Evolutionary conservation across 139 green algal genomes (phyloP), one percentile per base, ranked within the genome.

Genomic region (Trebouxia sp.): DNA sequence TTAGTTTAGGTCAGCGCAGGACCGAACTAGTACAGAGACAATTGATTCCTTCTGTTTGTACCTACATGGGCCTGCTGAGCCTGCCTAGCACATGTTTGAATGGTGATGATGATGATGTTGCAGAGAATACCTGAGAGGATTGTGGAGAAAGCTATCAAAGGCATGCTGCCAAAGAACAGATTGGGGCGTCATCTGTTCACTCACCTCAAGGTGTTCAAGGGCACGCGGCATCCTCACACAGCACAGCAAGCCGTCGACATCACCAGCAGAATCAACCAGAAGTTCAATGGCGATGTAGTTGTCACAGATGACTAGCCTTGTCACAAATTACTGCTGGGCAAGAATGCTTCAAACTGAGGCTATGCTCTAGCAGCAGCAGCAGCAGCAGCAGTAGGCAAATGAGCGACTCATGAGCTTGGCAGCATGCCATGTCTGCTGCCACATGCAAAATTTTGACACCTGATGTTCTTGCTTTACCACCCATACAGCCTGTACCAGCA

Each of bases 181-280:
- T 85, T 99, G 30, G 97, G 96, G 26, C 86, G 87, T 32, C 58
- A 89, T 58, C 92, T 98, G 51, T 93, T 93, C 81, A 90, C 87
- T 66, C 95, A 99, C 89, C 89, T 99, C 30, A 99, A 99, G 94
- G 92, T 96, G 53, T 98, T 92, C 91, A 93, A 93, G 85, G 97
- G 96, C 30, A 9, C 88, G 17, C 82, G 83, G 15, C 97, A 99
- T 90, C 94, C 95, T 1, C 97, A 99, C 86, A 85, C 86, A 38
- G 97, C 97, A 41, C 97, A 99, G 90, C 85, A 94, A 84, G 94
- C 97, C 30, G 76, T 85, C 1, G 93, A 98, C 87, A 95, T 98
- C 87, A 98, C 95, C 32, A 72, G 69, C 42, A 78, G 91, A 74
- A 94, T 98, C 85, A 85, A 82, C 76, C 65, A 84, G 43, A 95